Percentiles rank a stretch among this genome's conserved stretches.
Evolutionary conservation across 108 stramenopile genomes (phyloP).

Genomic region (Epithemia pelagica): DNA sequence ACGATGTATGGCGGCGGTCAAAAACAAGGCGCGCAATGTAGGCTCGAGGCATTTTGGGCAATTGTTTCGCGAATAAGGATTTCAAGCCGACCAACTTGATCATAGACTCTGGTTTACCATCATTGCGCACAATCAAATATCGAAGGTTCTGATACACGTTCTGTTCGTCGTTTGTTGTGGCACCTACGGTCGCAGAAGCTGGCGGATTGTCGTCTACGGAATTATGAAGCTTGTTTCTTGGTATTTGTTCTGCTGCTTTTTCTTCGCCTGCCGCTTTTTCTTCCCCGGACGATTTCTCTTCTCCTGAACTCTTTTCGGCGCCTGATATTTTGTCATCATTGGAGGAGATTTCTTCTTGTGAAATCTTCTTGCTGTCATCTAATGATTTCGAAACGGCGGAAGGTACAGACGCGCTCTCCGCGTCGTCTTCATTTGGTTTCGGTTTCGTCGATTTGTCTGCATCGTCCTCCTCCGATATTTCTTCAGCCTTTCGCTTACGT

Average conservation of each 20-base stretch:
- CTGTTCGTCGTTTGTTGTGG: neutral
- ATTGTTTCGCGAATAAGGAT: constrained; percentile 91
- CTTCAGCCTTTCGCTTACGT: neutral
- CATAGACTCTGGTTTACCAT: constrained; percentile 69
- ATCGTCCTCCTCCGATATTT: neutral
- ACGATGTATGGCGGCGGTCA: constrained; percentile 86
- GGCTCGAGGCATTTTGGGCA: constrained; percentile 67
- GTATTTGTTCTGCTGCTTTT: too few relatives aligned
- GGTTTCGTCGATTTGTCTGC: neutral
- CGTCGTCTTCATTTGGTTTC: neutral
- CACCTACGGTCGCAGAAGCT: neutral
- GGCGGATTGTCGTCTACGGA: neutral
- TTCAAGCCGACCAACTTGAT: constrained; percentile 89
- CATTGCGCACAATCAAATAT: constrained; percentile 70
- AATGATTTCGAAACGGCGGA: too few relatives aligned
- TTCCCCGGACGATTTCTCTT: too few relatives aligned
- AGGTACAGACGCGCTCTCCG: neutral
- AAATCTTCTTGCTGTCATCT: too few relatives aligned
- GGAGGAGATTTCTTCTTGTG: too few relatives aligned
- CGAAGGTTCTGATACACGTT: constrained; percentile 59
- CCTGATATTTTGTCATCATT: too few relatives aligned
- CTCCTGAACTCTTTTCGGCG: too few relatives aligned
- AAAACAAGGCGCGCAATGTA: constrained; percentile 98
- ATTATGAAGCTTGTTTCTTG: too few relatives aligned
- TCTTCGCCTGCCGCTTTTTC: too few relatives aligned